Conservation (phyloP, 768 basidiomycete genomes). For the Hemileccinum impolitum region DNA sequence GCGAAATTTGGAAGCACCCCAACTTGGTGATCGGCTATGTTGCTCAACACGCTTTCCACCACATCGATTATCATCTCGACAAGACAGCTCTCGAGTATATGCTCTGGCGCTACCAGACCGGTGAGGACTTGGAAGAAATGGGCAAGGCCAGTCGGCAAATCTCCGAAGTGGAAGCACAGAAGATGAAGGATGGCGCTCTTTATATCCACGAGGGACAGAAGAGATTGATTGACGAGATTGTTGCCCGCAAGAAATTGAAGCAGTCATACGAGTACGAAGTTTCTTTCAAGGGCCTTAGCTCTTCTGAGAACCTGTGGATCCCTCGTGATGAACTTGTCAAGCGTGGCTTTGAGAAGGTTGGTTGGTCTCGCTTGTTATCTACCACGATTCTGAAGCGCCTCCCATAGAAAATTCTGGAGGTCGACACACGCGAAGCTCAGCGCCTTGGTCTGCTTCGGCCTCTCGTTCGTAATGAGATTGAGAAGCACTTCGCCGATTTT, state of each 20-base stretch:
- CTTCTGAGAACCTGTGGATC: slow-evolving; percentile 98
- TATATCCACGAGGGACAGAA: slow-evolving; percentile 93
- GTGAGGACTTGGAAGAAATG: slow-evolving; percentile 97
- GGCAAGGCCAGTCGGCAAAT: slow-evolving; percentile 87
- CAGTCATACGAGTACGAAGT: slow-evolving; percentile 99
- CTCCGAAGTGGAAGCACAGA: slow-evolving; percentile 80
- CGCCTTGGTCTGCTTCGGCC: slow-evolving; percentile 92
- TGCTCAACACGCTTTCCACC: slow-evolving; percentile 99
- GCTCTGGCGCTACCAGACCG: slow-evolving; percentile 99
- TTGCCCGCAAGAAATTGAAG: slow-evolving; percentile 94
- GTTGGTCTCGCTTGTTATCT: slow-evolving; percentile 10
- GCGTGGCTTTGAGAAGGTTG: slow-evolving; percentile 94
- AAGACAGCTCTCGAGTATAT: slow-evolving; percentile 99
- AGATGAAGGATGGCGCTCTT: slow-evolving; percentile 94
- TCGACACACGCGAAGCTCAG: slow-evolving; percentile 96
- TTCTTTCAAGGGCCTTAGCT: slow-evolving; percentile 90
- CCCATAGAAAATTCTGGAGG: slow-evolving; percentile 86
- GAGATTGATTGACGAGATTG: slow-evolving; percentile 90
- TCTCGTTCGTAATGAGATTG: slow-evolving; percentile 96
- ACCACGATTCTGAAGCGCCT: neutral
- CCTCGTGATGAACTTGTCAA: slow-evolving; percentile 96
- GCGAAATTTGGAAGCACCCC: slow-evolving; percentile 99
- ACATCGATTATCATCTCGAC: slow-evolving; percentile 97
- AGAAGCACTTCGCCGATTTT: slow-evolving; percentile 99
- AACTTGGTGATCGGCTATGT: slow-evolving; percentile 99